phyloP scores from a whole-genome alignment of 2,329 filamentous ascomycete genomes.

The Colletotrichum sp. region DNA sequence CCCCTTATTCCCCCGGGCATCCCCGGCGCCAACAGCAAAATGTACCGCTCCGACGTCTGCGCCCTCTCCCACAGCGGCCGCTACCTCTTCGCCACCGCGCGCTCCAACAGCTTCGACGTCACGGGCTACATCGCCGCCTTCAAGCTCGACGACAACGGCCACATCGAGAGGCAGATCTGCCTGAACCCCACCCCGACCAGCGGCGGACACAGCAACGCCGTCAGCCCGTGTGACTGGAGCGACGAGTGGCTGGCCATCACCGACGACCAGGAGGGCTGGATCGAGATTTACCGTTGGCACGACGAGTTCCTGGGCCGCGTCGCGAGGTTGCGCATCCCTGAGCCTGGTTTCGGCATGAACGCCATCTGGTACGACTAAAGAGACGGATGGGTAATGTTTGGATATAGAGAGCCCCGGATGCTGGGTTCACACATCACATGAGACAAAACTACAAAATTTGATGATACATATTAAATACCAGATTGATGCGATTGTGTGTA shows the following conservation, averaged over 20 bases:
- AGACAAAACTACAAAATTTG: background rate
- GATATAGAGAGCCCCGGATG: background rate
- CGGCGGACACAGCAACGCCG: conserved; percentile 87
- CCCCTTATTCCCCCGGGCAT: conserved; percentile 81
- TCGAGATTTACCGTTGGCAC: conserved; percentile 88
- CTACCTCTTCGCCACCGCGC: conserved; percentile 86
- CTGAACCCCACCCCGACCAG: conserved; percentile 86
- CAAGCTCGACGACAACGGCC: conserved; percentile 69
- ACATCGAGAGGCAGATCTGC: conserved; percentile 79
- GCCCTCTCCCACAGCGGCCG: conserved; percentile 70
- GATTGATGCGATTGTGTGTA: background rate
- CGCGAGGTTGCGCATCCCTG: conserved; percentile 76
- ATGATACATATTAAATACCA: background rate
- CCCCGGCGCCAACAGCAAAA: conserved; percentile 50
- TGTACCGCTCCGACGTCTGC: conserved; percentile 89
- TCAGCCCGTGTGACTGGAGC: conserved; percentile 82
- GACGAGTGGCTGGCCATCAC: conserved; percentile 92
- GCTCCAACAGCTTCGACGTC: conserved; percentile 76
- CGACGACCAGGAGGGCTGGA: conserved; percentile 85
- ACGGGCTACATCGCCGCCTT: conserved; percentile 88
- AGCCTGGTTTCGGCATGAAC: conserved; percentile 95
- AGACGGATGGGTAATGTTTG: background rate
- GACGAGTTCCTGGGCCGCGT: conserved; percentile 82
- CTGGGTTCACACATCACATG: background rate
- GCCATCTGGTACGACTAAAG: conserved; percentile 85